Conservation (phyloP, 2,329 filamentous ascomycete genomes). For the Claviceps citrina region DNA sequence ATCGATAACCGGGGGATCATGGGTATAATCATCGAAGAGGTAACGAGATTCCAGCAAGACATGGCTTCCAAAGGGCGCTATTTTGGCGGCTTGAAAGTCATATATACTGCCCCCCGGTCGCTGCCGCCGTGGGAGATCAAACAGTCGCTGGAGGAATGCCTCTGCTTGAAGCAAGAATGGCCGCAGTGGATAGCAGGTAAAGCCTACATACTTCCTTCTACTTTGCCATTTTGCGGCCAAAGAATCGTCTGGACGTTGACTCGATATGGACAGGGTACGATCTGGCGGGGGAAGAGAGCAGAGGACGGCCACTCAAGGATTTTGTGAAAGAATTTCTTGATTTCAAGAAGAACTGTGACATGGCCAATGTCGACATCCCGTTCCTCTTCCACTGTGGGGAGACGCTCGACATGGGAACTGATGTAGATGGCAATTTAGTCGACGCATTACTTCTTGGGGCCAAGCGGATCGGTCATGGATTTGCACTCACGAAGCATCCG, state of each 20-base stretch:
- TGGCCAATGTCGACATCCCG: constrained; percentile 40
- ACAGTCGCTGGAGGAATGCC: constrained; percentile 42
- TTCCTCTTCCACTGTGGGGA: constrained; percentile 68
- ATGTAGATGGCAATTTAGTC: constrained; percentile 51
- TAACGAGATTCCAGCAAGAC: constrained; percentile 29
- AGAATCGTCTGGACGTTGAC: too few relatives aligned
- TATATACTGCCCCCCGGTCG: constrained; percentile 54
- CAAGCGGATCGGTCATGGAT: constrained; percentile 61
- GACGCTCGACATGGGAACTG: constrained; percentile 49
- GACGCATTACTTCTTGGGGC: constrained; percentile 51
- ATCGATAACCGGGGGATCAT: constrained; percentile 45
- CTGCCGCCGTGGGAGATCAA: constrained; percentile 34
- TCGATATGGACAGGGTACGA: constrained; percentile 60
- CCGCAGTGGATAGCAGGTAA: constrained; percentile 47
- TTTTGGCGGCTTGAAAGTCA: constrained; percentile 53
- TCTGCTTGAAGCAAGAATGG: constrained; percentile 41
- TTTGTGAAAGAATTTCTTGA: constrained; percentile 39
- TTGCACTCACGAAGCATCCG: constrained; percentile 51
- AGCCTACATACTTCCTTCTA: too few relatives aligned
- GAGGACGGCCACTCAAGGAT: constrained; percentile 41
- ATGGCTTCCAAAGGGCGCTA: constrained; percentile 17
- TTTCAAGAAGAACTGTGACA: constrained; percentile 38
- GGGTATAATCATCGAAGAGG: constrained; percentile 40
- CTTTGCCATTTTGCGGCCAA: too few relatives aligned
- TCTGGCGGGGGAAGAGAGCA: constrained; percentile 52